These are phyloP conservation scores for Tephrocybe sp. DNA, from an alignment of 768 basidiomycete genomes.

Conservation along the genomic window DNA sequence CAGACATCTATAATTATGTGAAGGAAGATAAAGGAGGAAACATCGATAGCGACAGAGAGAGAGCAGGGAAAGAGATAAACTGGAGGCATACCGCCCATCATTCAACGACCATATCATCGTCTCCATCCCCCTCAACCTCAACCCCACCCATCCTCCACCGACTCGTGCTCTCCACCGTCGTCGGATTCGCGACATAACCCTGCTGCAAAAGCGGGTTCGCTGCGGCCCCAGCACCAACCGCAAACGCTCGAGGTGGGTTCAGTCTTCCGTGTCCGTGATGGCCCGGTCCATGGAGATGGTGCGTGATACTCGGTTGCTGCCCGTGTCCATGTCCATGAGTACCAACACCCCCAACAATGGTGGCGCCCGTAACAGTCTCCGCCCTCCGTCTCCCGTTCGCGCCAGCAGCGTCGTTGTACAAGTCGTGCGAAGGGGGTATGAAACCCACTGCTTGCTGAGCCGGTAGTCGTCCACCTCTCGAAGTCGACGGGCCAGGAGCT, in stretches of 20 bases:
- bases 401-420: neutral
- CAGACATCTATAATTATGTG: too few species aligned
- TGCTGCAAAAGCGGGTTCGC: conserved; percentile 9
- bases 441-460: neutral
- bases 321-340: too few species aligned
- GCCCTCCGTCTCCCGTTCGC: conserved; percentile 12
- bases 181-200: neutral
- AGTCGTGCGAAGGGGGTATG: conserved; percentile 1
- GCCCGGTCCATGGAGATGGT: conserved; percentile 12
- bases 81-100: too few species aligned
- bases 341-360: conserved; percentile 2
- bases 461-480: neutral
- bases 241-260: conserved; percentile 3
- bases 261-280: conserved; percentile 9
- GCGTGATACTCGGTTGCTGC: neutral
- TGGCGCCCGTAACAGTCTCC: conserved; percentile 16
- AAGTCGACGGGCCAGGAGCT: neutral
- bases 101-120: conserved; percentile 20
- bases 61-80: too few species aligned
- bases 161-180: neutral
- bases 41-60: too few species aligned
- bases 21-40: too few species aligned
- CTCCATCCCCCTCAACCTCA: neutral
- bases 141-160: neutral
- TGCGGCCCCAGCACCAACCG: neutral